Base-by-base conservation (phyloP, 2,329 filamentous ascomycete genomes). In the Penicillium hesseltinei region DNA sequence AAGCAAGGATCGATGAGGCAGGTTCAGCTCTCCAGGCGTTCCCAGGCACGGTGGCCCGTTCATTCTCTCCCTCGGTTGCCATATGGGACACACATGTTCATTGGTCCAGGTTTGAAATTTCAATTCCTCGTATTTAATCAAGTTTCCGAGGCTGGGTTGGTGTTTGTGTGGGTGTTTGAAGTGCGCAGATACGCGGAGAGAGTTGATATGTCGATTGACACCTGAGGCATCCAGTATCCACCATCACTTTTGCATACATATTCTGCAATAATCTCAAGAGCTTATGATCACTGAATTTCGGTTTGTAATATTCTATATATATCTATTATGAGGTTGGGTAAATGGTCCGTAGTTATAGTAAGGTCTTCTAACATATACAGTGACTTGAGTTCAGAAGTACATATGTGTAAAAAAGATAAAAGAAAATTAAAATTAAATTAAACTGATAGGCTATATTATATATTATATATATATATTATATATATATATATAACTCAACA, bases 1-100 rank as follows among this genome's bases (percentile, higher is more conserved):
- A 91, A 51, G 92, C 91, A 68, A 96, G 82, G 10, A 92, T 95
- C 17, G 92, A 96, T 13, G 91, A 89, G 33, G 72, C 66, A 27
- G 73, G 70, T 58, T 74, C 73, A 42, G 58, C 57, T 62, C 60
- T 66, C 58, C 60, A 61, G 45, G 58, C 62, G 57, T 68, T 63
- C 47, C 49, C 62, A 56, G 62, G 56, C 53, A 51, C 48, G 31
- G 49, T 57, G 53, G 54, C 54, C 51, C 56, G 40, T 58, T 59
- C 29, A 52, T 61, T 45, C 15, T 66, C 42, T 59, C 66, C 63
- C 57, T 67, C 57, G 58, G 59, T 60, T 58, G 68, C 65, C 67
- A 74, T 74, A 45, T 45, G 59, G 40, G 44, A 44, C 29, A 46
- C 53, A 58, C 60, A 61, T 66, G 46, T 51, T 56, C 55, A 56